phyloP scores from a whole-genome alignment of 192 early-diverging fungal genomes.

The Lobosporangium transversale region DNA sequence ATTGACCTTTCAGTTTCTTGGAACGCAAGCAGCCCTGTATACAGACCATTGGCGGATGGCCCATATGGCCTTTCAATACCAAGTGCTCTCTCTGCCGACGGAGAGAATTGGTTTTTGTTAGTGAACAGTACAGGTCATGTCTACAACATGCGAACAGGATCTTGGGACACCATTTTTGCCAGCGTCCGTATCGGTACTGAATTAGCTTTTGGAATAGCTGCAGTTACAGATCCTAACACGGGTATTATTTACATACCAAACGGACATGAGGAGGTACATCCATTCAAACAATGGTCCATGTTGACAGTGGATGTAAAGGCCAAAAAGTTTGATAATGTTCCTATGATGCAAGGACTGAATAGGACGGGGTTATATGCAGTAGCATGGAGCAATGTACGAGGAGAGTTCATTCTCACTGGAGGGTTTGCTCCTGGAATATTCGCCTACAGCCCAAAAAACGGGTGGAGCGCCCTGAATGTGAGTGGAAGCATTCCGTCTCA shows the following conservation, averaged over 20 bases:
- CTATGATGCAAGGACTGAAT: neutral
- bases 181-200: neutral
- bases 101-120: neutral
- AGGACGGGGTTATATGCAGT: neutral
- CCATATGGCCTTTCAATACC: neutral
- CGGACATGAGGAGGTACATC: neutral
- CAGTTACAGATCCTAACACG: constrained; percentile 3
- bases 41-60: constrained; percentile 6
- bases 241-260: constrained; percentile 2
- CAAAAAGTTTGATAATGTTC: neutral
- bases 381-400: neutral
- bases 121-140: neutral
- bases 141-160: neutral
- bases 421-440: neutral
- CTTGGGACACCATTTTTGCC: neutral
- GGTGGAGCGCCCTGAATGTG: neutral
- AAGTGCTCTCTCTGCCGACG: neutral
- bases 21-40: constrained; percentile 2
- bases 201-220: neutral
- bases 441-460: neutral
- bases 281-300: neutral
- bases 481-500: neutral
- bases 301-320: neutral
- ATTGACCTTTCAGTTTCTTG: constrained; percentile 26
- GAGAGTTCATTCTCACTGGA: neutral